Evolutionary conservation across 305 asterid genomes (phyloP), one percentile per base, ranked within the genome.

Genomic region (Salvia sclarea): DNA sequence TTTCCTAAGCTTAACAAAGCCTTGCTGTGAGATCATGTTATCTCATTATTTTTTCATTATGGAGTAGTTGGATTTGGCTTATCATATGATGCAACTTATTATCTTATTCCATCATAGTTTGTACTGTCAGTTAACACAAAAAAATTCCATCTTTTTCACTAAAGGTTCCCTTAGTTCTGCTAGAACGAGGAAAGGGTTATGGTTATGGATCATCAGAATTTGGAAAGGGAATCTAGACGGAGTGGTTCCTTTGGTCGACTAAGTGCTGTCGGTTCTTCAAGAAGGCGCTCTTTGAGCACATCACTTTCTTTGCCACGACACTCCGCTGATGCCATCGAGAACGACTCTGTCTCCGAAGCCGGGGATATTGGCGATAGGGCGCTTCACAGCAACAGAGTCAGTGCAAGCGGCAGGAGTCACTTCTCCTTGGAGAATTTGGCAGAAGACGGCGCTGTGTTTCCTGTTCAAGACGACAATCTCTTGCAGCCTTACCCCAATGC

Each of bases 321-420:
- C 2, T 17, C 54, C 16, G 86, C 85, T 16, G 85, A 75, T 71
- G 78, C 74, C 7, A 8, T 3, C 16, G 96, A 88, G 72, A 77
- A 66, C 13, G 90, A 84, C 43, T 70, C 82, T 2, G 92, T 85
- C 21, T 92, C 98, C 0, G 96, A 88, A 78, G 89, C 91, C 7
- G 98, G 98, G 61, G 96, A 92, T 80, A 89, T 89, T 14, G 96
- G 98, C 18, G 96, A 89, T 37, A 63, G 96, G 30, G 90, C 86
- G 2, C 84, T 89, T 68, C 79, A 73, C 54, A 79, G 94, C 78
- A 80, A 66, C 18, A 81, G 93, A 64, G 72, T 22, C 66, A 78
- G 87, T 58, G 66, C 59, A 35, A 84, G 96, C 69, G 79, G 86
- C 28, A 76, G 84, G 65, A 75, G 78, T 13, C 71, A 48, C 16